Evolutionary conservation across 495 filamentous ascomycete species (phyloP), one percentile per base, ranked within the genome.

Genomic region (Neurospora hispaniola): DNA sequence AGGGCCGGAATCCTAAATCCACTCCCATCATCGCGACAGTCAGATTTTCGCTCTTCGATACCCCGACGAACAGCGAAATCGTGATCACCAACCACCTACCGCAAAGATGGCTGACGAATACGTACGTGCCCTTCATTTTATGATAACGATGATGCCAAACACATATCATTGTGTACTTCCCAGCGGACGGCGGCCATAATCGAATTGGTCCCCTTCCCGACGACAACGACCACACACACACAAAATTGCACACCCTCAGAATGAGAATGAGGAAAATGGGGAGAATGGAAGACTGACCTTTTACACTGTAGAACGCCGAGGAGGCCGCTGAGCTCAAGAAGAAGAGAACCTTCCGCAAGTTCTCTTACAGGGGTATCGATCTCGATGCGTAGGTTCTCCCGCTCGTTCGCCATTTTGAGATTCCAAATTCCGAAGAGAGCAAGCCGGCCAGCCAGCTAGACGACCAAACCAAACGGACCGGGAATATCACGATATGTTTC

Each of bases 321-420:
- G 92, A 94, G 89, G 94, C 94, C 86, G 94, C 94, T 81, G 95
- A 97, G 90, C 88, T 97, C 86, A 98, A 99, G 93, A 97, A 93
- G 90, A 96, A 90, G 87, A 97, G 95, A 94, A 88, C 93, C 81
- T 98, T 98, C 93, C 92, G 94, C 88, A 98, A 98, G 90, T 99
- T 99, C 85, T 96, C 95, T 78, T 99, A 98, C 91, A 94, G 96
- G 82, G 96, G 96, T 78, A 92, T 98, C 85, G 96, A 99, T 84
- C 94, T 99, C 85, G 96, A 99, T 85, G 92, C 96, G 95, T 97
- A 93, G 79, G 92, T 85, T 71, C 75, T 74, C 75, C 75, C 74
- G 59, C 27, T 42, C 70, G 12, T n/a, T 38, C 70, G 69, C 35
- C 27, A 66, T 66, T 3, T 16, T 66, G 54, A 66, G 35, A 6